Percentiles rank a stretch among this genome's conserved stretches.
Evolutionary conservation across 208 protist species (phyloP).

Genomic region (Leishmania guyanensis): DNA sequence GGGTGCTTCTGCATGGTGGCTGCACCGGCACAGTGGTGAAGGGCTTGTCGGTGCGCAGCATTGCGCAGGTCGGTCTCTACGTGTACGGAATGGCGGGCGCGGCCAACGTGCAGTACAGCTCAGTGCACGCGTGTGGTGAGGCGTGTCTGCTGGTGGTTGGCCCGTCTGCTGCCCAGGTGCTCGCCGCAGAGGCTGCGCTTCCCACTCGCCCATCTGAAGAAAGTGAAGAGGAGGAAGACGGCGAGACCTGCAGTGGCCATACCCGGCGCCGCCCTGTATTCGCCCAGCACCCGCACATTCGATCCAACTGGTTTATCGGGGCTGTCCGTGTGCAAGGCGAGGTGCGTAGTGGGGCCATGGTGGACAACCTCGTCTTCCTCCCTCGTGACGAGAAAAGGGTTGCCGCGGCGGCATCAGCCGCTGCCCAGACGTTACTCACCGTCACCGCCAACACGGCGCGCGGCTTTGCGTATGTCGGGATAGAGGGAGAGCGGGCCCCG

Average conservation of each 20-base stretch:
- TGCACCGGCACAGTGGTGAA: constrained; percentile 44
- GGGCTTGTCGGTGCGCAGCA: constrained; percentile 51
- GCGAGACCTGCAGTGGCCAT: constrained; percentile 2
- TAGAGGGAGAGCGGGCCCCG: constrained; percentile 38
- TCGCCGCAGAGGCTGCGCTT: constrained; percentile 25
- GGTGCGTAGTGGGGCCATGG: constrained; percentile 57
- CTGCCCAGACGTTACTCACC: constrained; percentile 21
- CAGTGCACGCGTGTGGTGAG: constrained; percentile 51
- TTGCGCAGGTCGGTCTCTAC: constrained; percentile 65
- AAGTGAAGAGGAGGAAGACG: constrained; percentile 48
- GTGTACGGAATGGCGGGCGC: constrained; percentile 50
- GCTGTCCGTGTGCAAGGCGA: constrained; percentile 70
- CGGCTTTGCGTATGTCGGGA: constrained; percentile 39
- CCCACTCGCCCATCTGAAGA: constrained; percentile 39
- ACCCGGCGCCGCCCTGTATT: constrained; percentile 26
- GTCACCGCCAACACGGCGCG: constrained; percentile 17
- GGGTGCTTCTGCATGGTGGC: constrained; percentile 53
- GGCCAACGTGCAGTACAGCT: constrained; percentile 43
- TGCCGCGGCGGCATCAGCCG: constrained; percentile 9
- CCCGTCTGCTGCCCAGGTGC: constrained; percentile 39
- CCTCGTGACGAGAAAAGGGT: constrained; percentile 28
- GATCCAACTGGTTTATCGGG: constrained; percentile 55
- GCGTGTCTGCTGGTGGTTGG: constrained; percentile 71
- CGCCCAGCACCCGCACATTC: constrained; percentile 66
- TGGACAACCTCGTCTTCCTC: constrained; percentile 78